phyloP scores from a whole-genome alignment of 2,329 filamentous ascomycete genomes.

The Ceratocystis diversiconidia region DNA sequence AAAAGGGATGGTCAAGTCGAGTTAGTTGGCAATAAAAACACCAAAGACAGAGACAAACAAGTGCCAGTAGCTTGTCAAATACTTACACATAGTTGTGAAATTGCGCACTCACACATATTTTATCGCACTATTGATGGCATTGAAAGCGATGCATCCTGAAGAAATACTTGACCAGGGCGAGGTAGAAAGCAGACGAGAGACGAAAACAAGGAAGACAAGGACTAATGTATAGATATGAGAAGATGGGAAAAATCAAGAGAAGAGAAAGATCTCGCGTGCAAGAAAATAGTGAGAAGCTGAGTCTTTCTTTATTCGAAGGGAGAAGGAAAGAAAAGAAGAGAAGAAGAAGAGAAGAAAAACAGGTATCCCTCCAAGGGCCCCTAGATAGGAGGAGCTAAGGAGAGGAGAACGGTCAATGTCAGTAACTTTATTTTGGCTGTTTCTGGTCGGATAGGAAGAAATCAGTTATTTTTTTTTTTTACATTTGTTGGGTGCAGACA shows the following conservation, averaged over 20 bases:
- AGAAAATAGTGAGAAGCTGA: too few species aligned
- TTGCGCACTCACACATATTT: slow-evolving; percentile 15
- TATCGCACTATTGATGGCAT: slow-evolving; percentile 12
- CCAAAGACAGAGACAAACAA: neutral
- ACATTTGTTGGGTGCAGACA: neutral
- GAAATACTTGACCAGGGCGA: neutral
- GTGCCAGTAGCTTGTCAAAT: neutral
- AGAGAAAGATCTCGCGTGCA: neutral
- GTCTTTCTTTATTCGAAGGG: too few species aligned
- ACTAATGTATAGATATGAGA: neutral
- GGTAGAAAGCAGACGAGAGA: slow-evolving; percentile 5
- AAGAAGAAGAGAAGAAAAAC: neutral
- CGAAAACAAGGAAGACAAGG: slow-evolving; percentile 16
- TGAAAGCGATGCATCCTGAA: slow-evolving; percentile 13
- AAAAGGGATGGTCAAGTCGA: neutral
- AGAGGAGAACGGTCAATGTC: slow-evolving; percentile 7
- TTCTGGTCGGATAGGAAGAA: slow-evolving; percentile 12
- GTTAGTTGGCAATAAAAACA: neutral
- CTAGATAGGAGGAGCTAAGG: slow-evolving; percentile 2
- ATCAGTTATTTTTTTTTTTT: slow-evolving; percentile 13
- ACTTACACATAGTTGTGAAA: neutral
- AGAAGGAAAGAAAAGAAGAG: neutral
- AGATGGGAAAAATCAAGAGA: neutral
- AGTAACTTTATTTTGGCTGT: slow-evolving; percentile 14
- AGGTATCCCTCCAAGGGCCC: neutral